Evolutionary conservation across 768 basidiomycete genomes (phyloP), one percentile per base, ranked within the genome.

Genomic region (Lanmaoa rubissima): DNA sequence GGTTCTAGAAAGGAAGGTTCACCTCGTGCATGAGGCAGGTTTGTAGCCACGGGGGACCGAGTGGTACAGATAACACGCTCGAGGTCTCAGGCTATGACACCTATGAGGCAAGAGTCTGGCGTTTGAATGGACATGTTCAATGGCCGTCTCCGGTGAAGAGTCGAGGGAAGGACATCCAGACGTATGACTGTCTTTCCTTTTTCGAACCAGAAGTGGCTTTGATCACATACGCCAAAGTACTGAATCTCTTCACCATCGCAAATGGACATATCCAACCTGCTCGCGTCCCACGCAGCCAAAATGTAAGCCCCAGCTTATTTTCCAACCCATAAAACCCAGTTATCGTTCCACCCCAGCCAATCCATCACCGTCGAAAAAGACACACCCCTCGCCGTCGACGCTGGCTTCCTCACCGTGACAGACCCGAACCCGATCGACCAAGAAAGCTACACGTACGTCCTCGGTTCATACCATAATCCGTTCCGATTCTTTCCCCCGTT

Each of bases 351-450:
- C 41, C 41, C 13, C 55, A 93, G 90, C 69, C 84, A 86, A 74
- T 81, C 85, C 34, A 76, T 83, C 38, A 72, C 76, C 35, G 86
- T 92, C 54, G 86, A 92, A 69, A 93, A 90, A 70, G 90, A 92
- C 51, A 85, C 82, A 10, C 84, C 89, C 8, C 81, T 92, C 59
- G 84, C 87, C 42, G 77, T 93, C 56, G 97, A 99, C 74, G 67
- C 87, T 5, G 95, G 91, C 5, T 80, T 89, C 41, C 78, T 99
- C 19, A 82, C 89, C 5, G 92, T 91, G 1, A 92, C 92, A 46
- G 96, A 99, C 76, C 80, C 81, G 21, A 95, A 93, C 70, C 84
- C 90, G 13, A 84, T 94, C 60, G 94, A 98, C 71, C 80, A 82
- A 47, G 90, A 92, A 54, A 82, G 78, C 64, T 97, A 98, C 80